Evolutionary conservation across 306 rosid species (phyloP).

Genomic region (Purshia tridentata): DNA sequence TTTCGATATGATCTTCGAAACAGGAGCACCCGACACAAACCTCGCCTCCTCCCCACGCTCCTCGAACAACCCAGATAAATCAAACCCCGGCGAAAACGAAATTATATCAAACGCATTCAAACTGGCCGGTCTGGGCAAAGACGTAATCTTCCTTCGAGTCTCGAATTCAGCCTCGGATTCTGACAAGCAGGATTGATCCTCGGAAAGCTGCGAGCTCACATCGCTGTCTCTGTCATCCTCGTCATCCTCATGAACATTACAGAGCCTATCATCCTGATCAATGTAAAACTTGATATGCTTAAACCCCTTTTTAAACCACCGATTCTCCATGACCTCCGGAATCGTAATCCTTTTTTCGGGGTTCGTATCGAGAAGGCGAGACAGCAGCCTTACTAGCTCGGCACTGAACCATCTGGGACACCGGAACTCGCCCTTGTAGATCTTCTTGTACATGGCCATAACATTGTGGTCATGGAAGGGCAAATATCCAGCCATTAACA

Average conservation of each 20-base stretch:
- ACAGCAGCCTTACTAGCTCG: conserved; percentile 49
- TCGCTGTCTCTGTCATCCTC: conserved; percentile 32
- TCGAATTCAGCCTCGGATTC: conserved; percentile 44
- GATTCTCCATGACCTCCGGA: conserved; percentile 80
- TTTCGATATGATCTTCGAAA: conserved; percentile 66
- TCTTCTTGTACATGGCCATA: conserved; percentile 90
- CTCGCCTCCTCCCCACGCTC: conserved; percentile 74
- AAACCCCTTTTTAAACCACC: conserved; percentile 89
- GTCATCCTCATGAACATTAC: conserved; percentile 49
- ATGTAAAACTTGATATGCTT: conserved; percentile 81
- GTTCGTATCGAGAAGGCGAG: conserved; percentile 61
- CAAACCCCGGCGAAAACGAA: conserved; percentile 72
- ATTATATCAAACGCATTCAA: conserved; percentile 89
- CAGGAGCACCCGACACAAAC: conserved; percentile 70
- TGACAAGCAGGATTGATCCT: conserved; percentile 41
- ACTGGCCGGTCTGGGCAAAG: conserved; percentile 65
- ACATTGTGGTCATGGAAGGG: conserved; percentile 91
- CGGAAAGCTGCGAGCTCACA: conserved; percentile 44
- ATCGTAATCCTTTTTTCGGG: conserved; percentile 68
- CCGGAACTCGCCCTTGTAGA: conserved; percentile 76
- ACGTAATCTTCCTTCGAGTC: conserved; percentile 22
- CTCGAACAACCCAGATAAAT: conserved; percentile 89
- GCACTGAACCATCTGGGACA: conserved; percentile 90
- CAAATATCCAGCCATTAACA: conserved; percentile 86
- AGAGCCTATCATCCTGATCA: conserved; percentile 72